Base-by-base conservation (phyloP, 768 basidiomycete genomes). In the Kwoniella dendrophila region DNA sequence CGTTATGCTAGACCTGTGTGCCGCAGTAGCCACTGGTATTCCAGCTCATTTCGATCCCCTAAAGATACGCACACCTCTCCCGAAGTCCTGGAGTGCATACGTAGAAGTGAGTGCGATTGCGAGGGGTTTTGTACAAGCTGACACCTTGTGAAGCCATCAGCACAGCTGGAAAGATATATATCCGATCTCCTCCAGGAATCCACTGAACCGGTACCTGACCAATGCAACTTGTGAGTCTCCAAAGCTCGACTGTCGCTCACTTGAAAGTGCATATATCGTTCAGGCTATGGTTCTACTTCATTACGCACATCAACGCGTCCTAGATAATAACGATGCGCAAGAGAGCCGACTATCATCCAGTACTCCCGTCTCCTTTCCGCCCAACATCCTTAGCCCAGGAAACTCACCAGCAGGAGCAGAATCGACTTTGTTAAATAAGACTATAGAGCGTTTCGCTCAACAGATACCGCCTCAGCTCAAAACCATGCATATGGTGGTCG, bases 281-380 rank as follows among this genome's bases (percentile, higher is more conserved):
- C 59, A 60, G 40, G 49, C 59, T 12, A 53, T 27, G 2, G 38
- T 60, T 40, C 40, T 60, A 33, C 38, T 52, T 1, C 41, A 60
- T 18, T 33, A 16, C 2, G 49, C 59, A 5, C 20, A 20, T 22
- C 43, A 44, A 20, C 43, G 43, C 10, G n/a, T n/a, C n/a, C n/a
- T n/a, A n/a, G n/a, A n/a, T n/a, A n/a, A n/a, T 38, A 8, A 38
- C 18, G 36, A 38, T 38, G 8, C 8, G 8, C 36, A 38, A 8
- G 8, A 8, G 36, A 38, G 8, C 36, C 36, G 8, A 38, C 18
- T 38, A 8, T 47, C 45, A 47, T 47, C 10, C 10, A 47, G 10
- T 20, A 10, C 8, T 18, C 36, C 20, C 43, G 6, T 11, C 43
- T 11, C 43, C 43, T 44, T 22, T 22, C 20, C 10, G 6, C 6